Conservation (phyloP, 1,284 basidiomycete species). For the Cutaneotrichosporon mucoides region DNA sequence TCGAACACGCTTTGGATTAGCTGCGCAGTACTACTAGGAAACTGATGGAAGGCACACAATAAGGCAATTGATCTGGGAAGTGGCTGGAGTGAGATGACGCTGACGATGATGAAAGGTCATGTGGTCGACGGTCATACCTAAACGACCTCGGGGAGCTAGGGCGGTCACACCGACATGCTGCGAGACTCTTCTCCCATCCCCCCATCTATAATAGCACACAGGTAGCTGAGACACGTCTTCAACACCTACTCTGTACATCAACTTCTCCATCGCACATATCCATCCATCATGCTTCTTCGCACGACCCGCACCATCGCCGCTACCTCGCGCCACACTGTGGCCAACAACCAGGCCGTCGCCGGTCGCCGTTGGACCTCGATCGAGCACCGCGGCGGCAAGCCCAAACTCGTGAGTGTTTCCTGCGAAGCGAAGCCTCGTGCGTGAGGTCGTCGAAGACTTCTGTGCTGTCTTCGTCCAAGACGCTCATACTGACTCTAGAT, state of each 20-base stretch:
- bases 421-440: neutral
- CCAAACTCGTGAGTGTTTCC: conserved; percentile 40
- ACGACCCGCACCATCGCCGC: conserved; percentile 7
- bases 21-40: too few species aligned
- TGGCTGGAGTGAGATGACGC: neutral
- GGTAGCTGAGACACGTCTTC: neutral
- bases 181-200: neutral
- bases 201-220: neutral
- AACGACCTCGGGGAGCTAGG: too few species aligned
- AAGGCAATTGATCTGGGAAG: too few species aligned
- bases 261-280: neutral
- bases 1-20: too few species aligned
- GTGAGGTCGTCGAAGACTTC: neutral
- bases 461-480: neutral
- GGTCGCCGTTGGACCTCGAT: conserved; percentile 32
- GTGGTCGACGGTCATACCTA: neutral
- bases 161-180: neutral
- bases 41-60: too few species aligned
- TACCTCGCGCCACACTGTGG: neutral
- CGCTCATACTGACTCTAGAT: conserved; percentile 26
- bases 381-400: conserved; percentile 35
- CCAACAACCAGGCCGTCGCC: conserved; percentile 16
- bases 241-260: too few species aligned
- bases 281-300: conserved; percentile 10
- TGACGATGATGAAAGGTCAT: neutral